Conservation (phyloP, 208 protist species). For the Leptomonas seymouri region DNA sequence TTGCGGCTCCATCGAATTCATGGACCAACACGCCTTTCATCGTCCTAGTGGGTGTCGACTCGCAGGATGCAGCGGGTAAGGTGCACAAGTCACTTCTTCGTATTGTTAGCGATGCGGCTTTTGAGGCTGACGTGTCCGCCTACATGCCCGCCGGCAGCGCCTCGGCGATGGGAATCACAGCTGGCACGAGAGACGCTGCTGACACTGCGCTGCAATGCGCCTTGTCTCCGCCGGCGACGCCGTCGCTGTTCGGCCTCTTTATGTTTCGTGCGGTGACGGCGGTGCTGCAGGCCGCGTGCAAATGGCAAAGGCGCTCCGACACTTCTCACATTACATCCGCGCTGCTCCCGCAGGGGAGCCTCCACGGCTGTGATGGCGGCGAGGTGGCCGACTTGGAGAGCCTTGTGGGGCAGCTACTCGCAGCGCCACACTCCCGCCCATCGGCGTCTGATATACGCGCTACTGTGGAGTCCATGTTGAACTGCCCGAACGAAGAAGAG, state of each 20-base stretch:
- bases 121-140: background rate
- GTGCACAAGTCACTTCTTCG: constrained; percentile 28
- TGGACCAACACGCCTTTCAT: background rate
- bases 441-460: background rate
- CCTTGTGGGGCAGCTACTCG: background rate
- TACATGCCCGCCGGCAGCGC: background rate
- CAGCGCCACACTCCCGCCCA: background rate
- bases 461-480: background rate
- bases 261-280: constrained; percentile 4
- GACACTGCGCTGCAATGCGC: background rate
- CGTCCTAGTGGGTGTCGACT: constrained; percentile 19
- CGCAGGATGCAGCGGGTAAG: constrained; percentile 19
- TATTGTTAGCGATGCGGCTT: constrained; percentile 18
- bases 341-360: background rate
- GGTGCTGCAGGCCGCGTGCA: constrained; percentile 1
- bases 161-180: background rate
- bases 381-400: background rate
- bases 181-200: background rate
- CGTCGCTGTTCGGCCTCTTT: constrained; percentile 7
- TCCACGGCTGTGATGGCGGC: background rate
- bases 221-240: too few species aligned
- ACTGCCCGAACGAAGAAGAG: background rate
- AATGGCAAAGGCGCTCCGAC: background rate
- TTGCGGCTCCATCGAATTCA: too few species aligned
- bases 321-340: background rate